phyloP scores from a whole-genome alignment of 495 filamentous ascomycete genomes.

The Hypoxylon intermedium region DNA sequence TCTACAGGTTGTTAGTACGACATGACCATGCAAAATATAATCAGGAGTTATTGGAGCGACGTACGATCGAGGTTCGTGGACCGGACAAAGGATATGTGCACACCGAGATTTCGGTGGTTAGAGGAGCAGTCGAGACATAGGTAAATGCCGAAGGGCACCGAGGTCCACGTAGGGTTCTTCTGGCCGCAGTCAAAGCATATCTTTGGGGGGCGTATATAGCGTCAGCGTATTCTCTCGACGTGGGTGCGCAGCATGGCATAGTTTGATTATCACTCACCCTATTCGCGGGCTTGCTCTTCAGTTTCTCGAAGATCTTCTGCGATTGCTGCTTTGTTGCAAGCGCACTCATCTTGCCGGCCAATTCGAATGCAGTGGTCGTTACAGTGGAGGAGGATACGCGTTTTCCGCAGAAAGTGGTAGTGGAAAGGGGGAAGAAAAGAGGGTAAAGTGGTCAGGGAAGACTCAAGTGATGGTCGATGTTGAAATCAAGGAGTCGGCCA shows the following conservation, averaged over 20 bases:
- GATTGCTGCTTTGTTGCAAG: slow-evolving; percentile 91
- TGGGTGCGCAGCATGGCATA: background rate
- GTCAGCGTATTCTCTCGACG: slow-evolving; percentile 35
- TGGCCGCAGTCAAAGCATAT: slow-evolving; percentile 96
- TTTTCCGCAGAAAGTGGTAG: slow-evolving; percentile 48
- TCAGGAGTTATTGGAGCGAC: slow-evolving; percentile 42
- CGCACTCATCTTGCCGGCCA: slow-evolving; percentile 69
- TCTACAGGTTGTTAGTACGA: slow-evolving; percentile 61
- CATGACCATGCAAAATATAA: background rate
- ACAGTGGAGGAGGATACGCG: background rate
- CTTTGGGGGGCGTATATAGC: slow-evolving; percentile 54
- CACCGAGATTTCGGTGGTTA: slow-evolving; percentile 88
- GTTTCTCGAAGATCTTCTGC: slow-evolving; percentile 96
- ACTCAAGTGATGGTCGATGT: slow-evolving; percentile 60
- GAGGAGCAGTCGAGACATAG: slow-evolving; percentile 96
- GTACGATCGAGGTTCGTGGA: slow-evolving; percentile 98
- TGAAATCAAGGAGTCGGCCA: slow-evolving; percentile 62
- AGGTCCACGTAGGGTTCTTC: slow-evolving; percentile 98
- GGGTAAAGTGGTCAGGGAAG: slow-evolving; percentile 71
- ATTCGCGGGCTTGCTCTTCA: slow-evolving; percentile 91
- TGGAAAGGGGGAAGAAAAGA: slow-evolving; percentile 69
- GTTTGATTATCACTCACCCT: slow-evolving; percentile 66
- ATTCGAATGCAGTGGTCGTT: slow-evolving; percentile 23
- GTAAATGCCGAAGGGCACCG: slow-evolving; percentile 96
- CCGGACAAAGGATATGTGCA: slow-evolving; percentile 96